Evolutionary conservation across 2,329 filamentous ascomycete species (phyloP).

Genomic region (Diplodia seriata): DNA sequence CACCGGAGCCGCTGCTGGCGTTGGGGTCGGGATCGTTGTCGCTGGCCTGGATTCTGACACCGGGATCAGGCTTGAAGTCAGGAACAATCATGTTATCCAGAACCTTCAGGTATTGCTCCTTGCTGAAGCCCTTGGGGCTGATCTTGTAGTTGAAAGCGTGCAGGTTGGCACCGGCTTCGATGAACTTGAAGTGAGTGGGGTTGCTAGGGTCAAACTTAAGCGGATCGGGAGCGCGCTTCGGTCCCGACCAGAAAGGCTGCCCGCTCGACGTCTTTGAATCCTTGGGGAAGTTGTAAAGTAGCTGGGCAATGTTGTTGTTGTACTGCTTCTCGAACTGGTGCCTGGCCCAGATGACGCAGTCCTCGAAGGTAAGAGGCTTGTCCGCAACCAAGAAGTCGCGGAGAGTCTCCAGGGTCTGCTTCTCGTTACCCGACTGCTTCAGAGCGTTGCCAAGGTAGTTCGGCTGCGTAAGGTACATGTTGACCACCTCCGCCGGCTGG

Average conservation of each 20-base stretch:
- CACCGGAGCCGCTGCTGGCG: slow-evolving; percentile 62
- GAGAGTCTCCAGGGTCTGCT: slow-evolving; percentile 88
- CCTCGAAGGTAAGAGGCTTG: slow-evolving; percentile 89
- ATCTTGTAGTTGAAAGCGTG: slow-evolving; percentile 99
- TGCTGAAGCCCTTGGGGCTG: slow-evolving; percentile 76
- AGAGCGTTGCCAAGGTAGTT: slow-evolving; percentile 87
- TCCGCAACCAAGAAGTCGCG: slow-evolving; percentile 90
- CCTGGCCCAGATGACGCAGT: slow-evolving; percentile 95
- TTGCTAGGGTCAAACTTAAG: slow-evolving; percentile 88
- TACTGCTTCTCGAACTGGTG: slow-evolving; percentile 95
- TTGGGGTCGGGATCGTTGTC: slow-evolving; percentile 96
- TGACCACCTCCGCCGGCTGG: slow-evolving; percentile 90
- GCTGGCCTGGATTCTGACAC: slow-evolving; percentile 95
- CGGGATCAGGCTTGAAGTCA: slow-evolving; percentile 88
- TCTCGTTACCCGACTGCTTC: slow-evolving; percentile 94
- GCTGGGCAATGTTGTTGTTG: slow-evolving; percentile 93
- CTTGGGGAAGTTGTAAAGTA: slow-evolving; percentile 97
- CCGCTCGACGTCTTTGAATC: slow-evolving; percentile 87
- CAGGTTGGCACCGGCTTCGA: slow-evolving; percentile 86
- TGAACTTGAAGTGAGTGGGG: slow-evolving; percentile 84
- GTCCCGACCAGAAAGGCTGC: slow-evolving; percentile 95
- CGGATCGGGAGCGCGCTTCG: slow-evolving; percentile 92
- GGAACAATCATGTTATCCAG: slow-evolving; percentile 93
- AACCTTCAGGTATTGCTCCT: slow-evolving; percentile 76
- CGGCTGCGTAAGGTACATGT: slow-evolving; percentile 88